Base-by-base conservation (phyloP, 495 filamentous ascomycete genomes). In the Aspergillus ellipticus region DNA sequence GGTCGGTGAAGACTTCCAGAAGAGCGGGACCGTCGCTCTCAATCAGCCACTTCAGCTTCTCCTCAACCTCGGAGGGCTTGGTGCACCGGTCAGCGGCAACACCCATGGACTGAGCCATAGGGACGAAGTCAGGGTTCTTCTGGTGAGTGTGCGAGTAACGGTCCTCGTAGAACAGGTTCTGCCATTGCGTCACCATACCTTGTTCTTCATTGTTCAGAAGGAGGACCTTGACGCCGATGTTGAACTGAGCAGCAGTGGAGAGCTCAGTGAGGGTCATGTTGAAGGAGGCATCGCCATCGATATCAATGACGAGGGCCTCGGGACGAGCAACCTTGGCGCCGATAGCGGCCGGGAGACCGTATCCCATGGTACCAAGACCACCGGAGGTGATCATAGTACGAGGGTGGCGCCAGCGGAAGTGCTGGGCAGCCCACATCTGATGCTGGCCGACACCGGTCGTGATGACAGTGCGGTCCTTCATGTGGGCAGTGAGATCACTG, bases 381-480 rank as follows among this genome's bases (percentile, higher is more conserved):
- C 92, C 92, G 10, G 90, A 96, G 13, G 92, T 93, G 70, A 96
- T 85, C 85, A 96, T 88, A 51, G 89, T 88, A 37, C 92, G 84
- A 20, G 91, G 90, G 59, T 90, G 71, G 35, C 88, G 79, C 92
- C 92, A 97, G 51, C 90, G 85, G 79, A 88, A 97, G 72, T 96
- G 90, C 73, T 97, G 91, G 8, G 91, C 92, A 7, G 88, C 77
- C 93, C 93, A 96, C 93, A 97, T 97, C 74, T 96, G 93, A 68
- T 97, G 92, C 68, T 96, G 92, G 31, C 93, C 92, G 29, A 96
- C 92, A 62, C 92, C 92, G 1, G 92, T 97, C 5, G 90, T 73
- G 65, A 97, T 94, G 65, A 94, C 83, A 11, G 89, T 94, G 51
- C 83, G 75, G 10, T 93, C 76, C 66, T 96, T 94, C 53, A 85